phyloP scores from a whole-genome alignment of 2,329 filamentous ascomycete genomes.

The Nannizzia gypsea region DNA sequence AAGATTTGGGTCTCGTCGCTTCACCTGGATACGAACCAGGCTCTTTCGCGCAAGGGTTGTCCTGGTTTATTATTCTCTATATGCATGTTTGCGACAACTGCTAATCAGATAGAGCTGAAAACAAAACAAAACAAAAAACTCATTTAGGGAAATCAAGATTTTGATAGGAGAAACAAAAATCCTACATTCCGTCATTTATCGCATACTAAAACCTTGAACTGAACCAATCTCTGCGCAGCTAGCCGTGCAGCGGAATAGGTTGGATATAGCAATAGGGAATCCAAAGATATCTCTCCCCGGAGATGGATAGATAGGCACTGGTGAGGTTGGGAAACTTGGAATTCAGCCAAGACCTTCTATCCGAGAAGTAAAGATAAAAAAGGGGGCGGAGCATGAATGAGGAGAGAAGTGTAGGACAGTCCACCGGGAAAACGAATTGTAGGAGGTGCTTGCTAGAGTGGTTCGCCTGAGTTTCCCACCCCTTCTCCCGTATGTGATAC shows the following conservation, averaged over 20 bases:
- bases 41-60: not conserved
- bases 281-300: not conserved
- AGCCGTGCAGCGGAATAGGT: not conserved
- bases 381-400: not conserved
- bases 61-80: not conserved
- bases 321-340: not conserved
- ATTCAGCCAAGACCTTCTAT: slow-evolving; percentile 6
- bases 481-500: slow-evolving; percentile 4
- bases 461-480: not conserved
- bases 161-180: not conserved
- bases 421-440: not conserved
- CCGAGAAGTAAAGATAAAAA: not conserved
- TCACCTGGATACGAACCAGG: not conserved
- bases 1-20: not conserved
- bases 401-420: not conserved
- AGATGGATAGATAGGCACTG: too few relatives aligned
- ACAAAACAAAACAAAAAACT: not conserved
- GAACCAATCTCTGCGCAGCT: not conserved
- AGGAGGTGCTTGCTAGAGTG: not conserved
- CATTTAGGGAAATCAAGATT: slow-evolving; percentile 5
- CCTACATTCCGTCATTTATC: not conserved
- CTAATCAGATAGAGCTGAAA: not conserved
- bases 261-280: not conserved
- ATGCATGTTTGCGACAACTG: not conserved
- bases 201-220: not conserved